A percentile compares a stretch with the other conserved stretches of the same genome.
Evolutionary conservation across 73 alveolate species (phyloP).

Genomic region (Halteria grandinella): DNA sequence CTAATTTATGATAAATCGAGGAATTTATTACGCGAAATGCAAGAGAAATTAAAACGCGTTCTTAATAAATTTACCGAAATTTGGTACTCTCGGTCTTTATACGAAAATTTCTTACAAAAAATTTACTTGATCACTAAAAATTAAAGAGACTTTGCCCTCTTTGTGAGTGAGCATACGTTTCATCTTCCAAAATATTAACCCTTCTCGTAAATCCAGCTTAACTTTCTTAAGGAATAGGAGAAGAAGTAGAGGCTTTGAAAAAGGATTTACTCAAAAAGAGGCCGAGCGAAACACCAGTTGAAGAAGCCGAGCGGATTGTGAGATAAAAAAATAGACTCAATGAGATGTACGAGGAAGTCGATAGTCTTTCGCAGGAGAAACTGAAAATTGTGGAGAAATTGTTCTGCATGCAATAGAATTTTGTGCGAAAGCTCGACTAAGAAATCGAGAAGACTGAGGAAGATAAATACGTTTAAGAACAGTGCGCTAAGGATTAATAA

Average conservation of each 20-base stretch:
- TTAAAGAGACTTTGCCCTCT: too few relatives aligned
- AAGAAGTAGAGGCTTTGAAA: not conserved
- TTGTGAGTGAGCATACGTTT: too few relatives aligned
- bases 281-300: not conserved
- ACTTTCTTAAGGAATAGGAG: too few relatives aligned
- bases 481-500: not conserved
- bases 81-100: too few relatives aligned
- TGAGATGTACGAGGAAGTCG: not conserved
- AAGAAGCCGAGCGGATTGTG: constrained; percentile 2
- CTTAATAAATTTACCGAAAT: too few relatives aligned
- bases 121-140: too few relatives aligned
- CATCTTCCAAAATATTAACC: too few relatives aligned
- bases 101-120: too few relatives aligned
- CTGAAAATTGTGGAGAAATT: constrained; percentile 7
- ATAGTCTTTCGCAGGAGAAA: constrained; percentile 15
- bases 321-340: not conserved
- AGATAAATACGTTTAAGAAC: constrained; percentile 20
- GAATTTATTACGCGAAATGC: too few relatives aligned
- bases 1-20: not conserved
- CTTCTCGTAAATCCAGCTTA: too few relatives aligned
- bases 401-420: constrained; percentile 17
- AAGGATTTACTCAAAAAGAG: constrained; percentile 17
- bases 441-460: constrained; percentile 37
- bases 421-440: constrained; percentile 25
- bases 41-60: too few relatives aligned